phyloP scores from a whole-genome alignment of 106 monocot genomes.

The Dendrobium huoshanense region DNA sequence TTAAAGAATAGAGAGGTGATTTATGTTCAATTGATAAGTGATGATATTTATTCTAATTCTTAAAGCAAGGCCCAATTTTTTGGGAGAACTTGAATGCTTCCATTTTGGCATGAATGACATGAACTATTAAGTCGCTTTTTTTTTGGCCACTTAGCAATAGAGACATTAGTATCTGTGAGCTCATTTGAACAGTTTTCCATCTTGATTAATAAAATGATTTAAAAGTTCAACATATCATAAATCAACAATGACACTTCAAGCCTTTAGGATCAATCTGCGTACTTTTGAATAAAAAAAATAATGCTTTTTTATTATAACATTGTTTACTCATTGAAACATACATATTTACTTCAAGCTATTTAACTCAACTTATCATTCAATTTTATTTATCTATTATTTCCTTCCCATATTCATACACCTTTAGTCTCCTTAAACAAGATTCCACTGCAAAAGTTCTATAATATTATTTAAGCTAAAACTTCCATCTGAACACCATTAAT shows the following conservation, averaged over 20 bases:
- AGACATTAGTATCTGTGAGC: neutral
- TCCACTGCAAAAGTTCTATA: neutral
- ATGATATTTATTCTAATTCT: neutral
- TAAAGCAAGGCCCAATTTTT: neutral
- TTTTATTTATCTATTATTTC: neutral
- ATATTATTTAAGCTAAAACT: neutral
- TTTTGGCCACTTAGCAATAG: neutral
- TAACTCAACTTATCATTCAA: neutral
- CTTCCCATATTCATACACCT: neutral
- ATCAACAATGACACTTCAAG: slow-evolving; percentile 42
- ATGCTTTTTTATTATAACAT: neutral
- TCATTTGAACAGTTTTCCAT: neutral
- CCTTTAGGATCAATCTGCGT: slow-evolving; percentile 57
- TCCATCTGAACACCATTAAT: neutral
- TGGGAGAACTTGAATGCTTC: neutral
- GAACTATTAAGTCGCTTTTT: neutral
- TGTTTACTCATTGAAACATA: neutral
- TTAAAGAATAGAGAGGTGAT: neutral
- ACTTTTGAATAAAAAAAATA: neutral
- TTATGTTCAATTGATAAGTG: too few relatives aligned
- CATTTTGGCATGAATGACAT: neutral
- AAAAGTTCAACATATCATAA: neutral
- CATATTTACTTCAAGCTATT: neutral
- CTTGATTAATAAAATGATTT: neutral
- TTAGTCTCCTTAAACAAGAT: neutral